Conservation (phyloP, 1,284 basidiomycete species). For the Thelephora terrestris region DNA sequence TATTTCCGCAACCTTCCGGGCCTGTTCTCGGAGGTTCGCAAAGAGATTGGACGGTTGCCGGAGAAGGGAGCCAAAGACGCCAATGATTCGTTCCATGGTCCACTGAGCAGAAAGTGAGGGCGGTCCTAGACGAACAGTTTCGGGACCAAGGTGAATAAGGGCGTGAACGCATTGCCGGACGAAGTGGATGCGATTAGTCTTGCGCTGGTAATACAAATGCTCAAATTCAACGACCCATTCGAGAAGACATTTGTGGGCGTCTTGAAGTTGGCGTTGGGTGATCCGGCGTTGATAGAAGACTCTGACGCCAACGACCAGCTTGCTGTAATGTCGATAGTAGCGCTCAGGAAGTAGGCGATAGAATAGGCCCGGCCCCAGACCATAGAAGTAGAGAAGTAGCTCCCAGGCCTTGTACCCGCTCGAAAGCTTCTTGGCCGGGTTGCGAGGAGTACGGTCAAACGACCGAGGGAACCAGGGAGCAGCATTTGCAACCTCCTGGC, state of each 20-base stretch:
- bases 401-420: slow-evolving; percentile 25
- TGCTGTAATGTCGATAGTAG: slow-evolving; percentile 16
- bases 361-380: slow-evolving; percentile 15
- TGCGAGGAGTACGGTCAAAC: too few relatives aligned
- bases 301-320: slow-evolving; percentile 11
- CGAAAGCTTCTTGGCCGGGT: slow-evolving; percentile 21
- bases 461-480: slow-evolving; percentile 17
- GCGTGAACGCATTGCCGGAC: slow-evolving; percentile 15
- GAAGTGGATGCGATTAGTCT: slow-evolving; percentile 16
- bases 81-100: slow-evolving; percentile 18
- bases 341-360: slow-evolving; percentile 3
- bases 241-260: slow-evolving; percentile 4
- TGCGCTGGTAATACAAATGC: slow-evolving; percentile 13
- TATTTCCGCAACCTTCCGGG: slow-evolving; percentile 7
- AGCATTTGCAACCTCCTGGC: slow-evolving; percentile 10
- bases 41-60: too few relatives aligned
- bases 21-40: too few relatives aligned
- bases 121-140: too few relatives aligned
- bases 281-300: slow-evolving; percentile 9
- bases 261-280: slow-evolving; percentile 2
- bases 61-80: slow-evolving; percentile 16
- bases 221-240: slow-evolving; percentile 15
- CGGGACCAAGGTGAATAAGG: slow-evolving; percentile 10
- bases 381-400: slow-evolving; percentile 15
- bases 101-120: too few relatives aligned